Evolutionary conservation across 73 alveolate species (phyloP), one percentile per base, ranked within the genome.

Genomic region (Paramecium biaurelia): DNA sequence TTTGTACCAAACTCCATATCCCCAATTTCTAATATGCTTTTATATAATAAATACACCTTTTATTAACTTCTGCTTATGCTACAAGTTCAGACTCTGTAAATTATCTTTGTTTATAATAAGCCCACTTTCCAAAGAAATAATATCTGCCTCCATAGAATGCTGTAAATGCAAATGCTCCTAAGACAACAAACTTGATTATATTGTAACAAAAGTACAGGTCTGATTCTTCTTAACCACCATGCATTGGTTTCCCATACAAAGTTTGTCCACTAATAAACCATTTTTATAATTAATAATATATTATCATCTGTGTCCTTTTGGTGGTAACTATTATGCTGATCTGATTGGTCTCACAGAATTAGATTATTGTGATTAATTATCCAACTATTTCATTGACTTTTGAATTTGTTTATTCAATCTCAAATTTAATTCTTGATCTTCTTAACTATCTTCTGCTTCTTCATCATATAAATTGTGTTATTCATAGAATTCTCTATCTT

Each of bases 191-290:
- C 94, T 89, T 53, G 9, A 89, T 70, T 24, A 32, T 70, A 43
- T 42, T 24, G 24, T 30, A 12, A 28, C 47, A 43, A 43, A 18
- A 63, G 20, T 89, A 89, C 94, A 43, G 94, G 94, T 89, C 94
- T 89, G 74, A 89, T 85, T 89, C 94, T 89, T 89, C 94, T 89
- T 68, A 89, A 70, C 94, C 94, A 89, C 94, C 94, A 89, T 41
- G 94, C 94, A 82, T 89, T 89, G 84, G 94, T 89, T 89, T 89
- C 94, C 87, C 87, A 89, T n/a, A 89, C 94, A 82, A 89, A 89
- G 90, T 89, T 89, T 67, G 94, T 89, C 85, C 87, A 89, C 85
- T 89, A 42, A 70, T 70, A 89, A 23, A 89, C 94, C 94, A 89
- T 87, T 89, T 79, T 23, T 79, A 42, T 53, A 53, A 53, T 18